Percentiles rank a stretch among this genome's conserved stretches.
phyloP scores from a whole-genome alignment of 2,329 filamentous ascomycete species.

The Claviceps sp. region DNA sequence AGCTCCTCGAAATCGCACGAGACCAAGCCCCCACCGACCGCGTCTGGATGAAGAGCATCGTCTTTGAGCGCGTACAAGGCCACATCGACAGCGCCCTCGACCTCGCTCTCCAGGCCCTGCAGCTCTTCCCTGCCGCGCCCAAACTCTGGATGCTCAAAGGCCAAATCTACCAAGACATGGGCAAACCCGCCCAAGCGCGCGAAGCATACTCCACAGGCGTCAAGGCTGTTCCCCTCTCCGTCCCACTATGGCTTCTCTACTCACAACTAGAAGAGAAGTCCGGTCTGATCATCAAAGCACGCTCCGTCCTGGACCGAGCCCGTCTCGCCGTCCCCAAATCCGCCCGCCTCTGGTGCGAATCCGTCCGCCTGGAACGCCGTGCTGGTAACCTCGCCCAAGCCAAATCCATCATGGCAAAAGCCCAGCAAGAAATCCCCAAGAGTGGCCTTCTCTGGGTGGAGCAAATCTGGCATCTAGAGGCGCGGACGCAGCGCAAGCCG shows the following conservation, averaged over 20 bases:
- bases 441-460: conserved; percentile 86
- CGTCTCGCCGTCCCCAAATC: conserved; percentile 78
- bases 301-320: conserved; percentile 84
- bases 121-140: conserved; percentile 69
- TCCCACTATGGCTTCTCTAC: conserved; percentile 82
- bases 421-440: conserved; percentile 78
- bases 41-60: conserved; percentile 93
- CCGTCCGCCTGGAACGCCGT: conserved; percentile 82
- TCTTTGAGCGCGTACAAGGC: conserved; percentile 77
- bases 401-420: conserved; percentile 84
- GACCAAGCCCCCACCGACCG: conserved; percentile 87
- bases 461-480: conserved; percentile 88
- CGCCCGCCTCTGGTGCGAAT: conserved; percentile 78
- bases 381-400: conserved; percentile 74
- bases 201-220: conserved; percentile 85
- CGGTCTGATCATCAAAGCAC: conserved; percentile 78
- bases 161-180: conserved; percentile 82
- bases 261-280: conserved; percentile 75
- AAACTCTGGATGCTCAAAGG: conserved; percentile 99
- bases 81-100: conserved; percentile 72
- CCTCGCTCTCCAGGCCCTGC: conserved; percentile 73
- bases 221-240: conserved; percentile 69
- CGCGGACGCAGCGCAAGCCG: conserved; percentile 83
- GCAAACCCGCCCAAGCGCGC: conserved; percentile 68
- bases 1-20: conserved; percentile 69